A percentile compares a stretch with the other conserved stretches of the same genome.
These are phyloP conservation scores for Penicillium olsonii DNA, from an alignment of 2,329 filamentous ascomycete species.

Conservation along the genomic window DNA sequence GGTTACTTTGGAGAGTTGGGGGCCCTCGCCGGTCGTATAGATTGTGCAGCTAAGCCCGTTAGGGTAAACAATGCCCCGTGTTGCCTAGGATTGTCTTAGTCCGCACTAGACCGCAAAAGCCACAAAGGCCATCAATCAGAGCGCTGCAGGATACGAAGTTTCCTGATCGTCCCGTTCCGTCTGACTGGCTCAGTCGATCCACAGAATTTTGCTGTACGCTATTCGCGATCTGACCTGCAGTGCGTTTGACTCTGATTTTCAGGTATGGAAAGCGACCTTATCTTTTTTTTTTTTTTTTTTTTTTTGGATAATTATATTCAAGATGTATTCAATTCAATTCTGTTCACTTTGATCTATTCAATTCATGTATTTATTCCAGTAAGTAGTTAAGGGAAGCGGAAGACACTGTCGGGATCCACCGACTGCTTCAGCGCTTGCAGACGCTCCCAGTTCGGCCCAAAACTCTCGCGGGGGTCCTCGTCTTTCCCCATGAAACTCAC, in stretches of 20 bases:
- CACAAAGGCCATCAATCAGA: not conserved
- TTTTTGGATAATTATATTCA: too few relatives aligned
- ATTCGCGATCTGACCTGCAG: not conserved
- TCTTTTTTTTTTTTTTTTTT: too few relatives aligned
- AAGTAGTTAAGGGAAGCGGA: not conserved
- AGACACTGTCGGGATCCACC: not conserved
- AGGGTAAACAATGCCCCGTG: not conserved
- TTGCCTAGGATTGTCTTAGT: not conserved
- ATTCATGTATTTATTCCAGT: too few relatives aligned
- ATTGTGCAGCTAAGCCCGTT: not conserved
- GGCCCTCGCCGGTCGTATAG: not conserved
- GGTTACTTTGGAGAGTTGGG: not conserved
- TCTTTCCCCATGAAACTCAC: not conserved
- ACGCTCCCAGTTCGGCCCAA: not conserved
- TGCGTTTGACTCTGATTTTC: not conserved
- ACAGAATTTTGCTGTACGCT: too few relatives aligned
- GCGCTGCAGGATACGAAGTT: not conserved
- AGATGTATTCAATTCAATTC: too few relatives aligned
- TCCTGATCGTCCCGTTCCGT: not conserved
- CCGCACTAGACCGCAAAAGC: not conserved
- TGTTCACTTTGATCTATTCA: not conserved
- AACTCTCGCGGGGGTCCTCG: not conserved
- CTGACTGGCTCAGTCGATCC: not conserved
- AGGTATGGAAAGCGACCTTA: too few relatives aligned
- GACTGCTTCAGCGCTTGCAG: not conserved